A percentile compares a stretch with the other conserved stretches of the same genome.
Evolutionary conservation across 2,329 filamentous ascomycete genomes (phyloP).

Genomic region (Sphaceloma murrayae): DNA sequence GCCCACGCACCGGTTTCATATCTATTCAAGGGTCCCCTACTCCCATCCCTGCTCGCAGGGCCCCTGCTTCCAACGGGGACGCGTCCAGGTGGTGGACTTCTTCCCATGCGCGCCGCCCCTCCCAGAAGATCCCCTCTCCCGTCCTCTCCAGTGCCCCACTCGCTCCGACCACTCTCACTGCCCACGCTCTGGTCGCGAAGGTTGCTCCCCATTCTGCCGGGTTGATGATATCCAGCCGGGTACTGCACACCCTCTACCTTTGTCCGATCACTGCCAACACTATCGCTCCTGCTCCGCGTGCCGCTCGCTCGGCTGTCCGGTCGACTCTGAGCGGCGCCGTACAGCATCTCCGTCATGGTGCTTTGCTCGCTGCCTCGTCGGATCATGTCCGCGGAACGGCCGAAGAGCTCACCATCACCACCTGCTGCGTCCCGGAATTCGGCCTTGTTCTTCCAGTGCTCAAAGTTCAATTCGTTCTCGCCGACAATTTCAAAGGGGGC

Average conservation of each 20-base stretch:
- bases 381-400: slow-evolving; percentile 48
- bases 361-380: slow-evolving; percentile 54
- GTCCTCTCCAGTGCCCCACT: slow-evolving; percentile 19
- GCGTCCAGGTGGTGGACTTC: slow-evolving; percentile 20
- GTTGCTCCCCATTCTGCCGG: slow-evolving; percentile 32
- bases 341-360: slow-evolving; percentile 28
- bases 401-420: slow-evolving; percentile 53
- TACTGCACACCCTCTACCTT: slow-evolving; percentile 32
- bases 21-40: no score
- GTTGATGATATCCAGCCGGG: slow-evolving; percentile 40
- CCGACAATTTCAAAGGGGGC: slow-evolving; percentile 80
- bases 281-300: slow-evolving; percentile 20
- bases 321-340: slow-evolving; percentile 1
- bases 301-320: slow-evolving; percentile 19
- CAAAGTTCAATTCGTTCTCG: slow-evolving; percentile 77
- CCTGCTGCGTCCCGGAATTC: slow-evolving; percentile 83
- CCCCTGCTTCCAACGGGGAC: slow-evolving; percentile 25
- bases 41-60: slow-evolving; percentile 19
- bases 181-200: slow-evolving; percentile 21
- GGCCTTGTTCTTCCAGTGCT: slow-evolving; percentile 80
- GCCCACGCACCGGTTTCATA: slow-evolving; percentile 21
- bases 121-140: slow-evolving; percentile 21
- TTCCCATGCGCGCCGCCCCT: slow-evolving; percentile 27
- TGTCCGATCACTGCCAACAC: slow-evolving; percentile 27
- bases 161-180: slow-evolving; percentile 19